These are phyloP conservation scores for Lactarius trivialis DNA, from an alignment of 768 basidiomycete genomes.

Conservation along the genomic window DNA sequence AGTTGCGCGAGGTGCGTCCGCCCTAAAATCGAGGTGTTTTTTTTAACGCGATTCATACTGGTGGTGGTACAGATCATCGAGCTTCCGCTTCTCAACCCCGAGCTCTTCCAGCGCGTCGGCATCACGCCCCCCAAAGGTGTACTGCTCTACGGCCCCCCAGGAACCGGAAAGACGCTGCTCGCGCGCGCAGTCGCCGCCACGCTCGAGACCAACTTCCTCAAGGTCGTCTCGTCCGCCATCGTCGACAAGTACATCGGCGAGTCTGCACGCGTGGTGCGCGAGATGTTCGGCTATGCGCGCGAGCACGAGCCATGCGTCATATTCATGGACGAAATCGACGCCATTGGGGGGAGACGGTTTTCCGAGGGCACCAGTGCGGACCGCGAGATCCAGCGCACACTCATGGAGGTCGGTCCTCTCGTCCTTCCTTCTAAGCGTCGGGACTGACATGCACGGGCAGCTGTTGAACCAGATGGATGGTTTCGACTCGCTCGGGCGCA, in stretches of 20 bases:
- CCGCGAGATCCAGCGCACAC: conserved; percentile 95
- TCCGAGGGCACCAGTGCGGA: conserved; percentile 97
- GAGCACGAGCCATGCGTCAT: conserved; percentile 99
- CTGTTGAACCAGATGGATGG: conserved; percentile 99
- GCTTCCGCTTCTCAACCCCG: conserved; percentile 87
- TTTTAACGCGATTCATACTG: neutral
- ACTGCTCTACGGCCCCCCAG: conserved; percentile 91
- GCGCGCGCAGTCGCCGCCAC: conserved; percentile 96
- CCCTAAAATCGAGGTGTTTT: neutral
- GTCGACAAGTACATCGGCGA: conserved; percentile 99
- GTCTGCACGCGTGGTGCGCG: conserved; percentile 89
- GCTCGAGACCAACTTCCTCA: conserved; percentile 92
- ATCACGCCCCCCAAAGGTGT: conserved; percentile 97
- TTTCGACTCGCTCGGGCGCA: conserved; percentile 91
- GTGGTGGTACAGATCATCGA: conserved; percentile 71
- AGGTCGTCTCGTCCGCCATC: conserved; percentile 97
- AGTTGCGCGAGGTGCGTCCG: conserved; percentile 77
- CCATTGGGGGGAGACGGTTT: conserved; percentile 86
- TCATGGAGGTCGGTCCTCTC: conserved; percentile 74
- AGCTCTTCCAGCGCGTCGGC: conserved; percentile 90
- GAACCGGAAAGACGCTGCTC: conserved; percentile 93
- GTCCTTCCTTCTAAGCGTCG: too few species aligned
- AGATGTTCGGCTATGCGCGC: conserved; percentile 97
- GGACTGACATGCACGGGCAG: conserved; percentile 34
- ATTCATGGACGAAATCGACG: conserved; percentile 98